Conservation (phyloP, 257 asterid species). For the Solanum stenotomum region DNA sequence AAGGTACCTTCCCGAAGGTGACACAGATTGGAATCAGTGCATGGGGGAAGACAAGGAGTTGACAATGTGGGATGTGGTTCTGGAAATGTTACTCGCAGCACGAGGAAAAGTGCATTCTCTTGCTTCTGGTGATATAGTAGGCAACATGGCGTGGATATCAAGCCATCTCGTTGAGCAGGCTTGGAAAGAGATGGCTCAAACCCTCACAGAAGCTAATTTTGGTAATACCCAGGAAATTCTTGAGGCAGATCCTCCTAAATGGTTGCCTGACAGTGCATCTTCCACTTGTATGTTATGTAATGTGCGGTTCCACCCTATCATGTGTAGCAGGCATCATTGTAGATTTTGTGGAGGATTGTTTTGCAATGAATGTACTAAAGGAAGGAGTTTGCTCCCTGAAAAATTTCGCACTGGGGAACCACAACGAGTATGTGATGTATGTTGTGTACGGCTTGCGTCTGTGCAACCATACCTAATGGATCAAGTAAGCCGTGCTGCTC, state of each 20-base stretch:
- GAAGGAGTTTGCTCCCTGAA: conserved; percentile 84
- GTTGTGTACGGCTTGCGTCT: conserved; percentile 80
- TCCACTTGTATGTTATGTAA: conserved; percentile 89
- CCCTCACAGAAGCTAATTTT: conserved; percentile 71
- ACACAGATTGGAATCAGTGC: conserved; percentile 53
- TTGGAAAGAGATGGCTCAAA: conserved; percentile 94
- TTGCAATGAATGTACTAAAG: conserved; percentile 80
- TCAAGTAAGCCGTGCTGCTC: conserved; percentile 87
- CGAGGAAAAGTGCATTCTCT: conserved; percentile 67
- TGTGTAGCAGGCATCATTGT: conserved; percentile 99
- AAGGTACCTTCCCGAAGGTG: conserved; percentile 64
- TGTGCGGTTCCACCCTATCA: conserved; percentile 83
- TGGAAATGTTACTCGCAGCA: conserved; percentile 90
- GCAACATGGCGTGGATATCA: conserved; percentile 58
- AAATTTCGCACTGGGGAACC: conserved; percentile 69
- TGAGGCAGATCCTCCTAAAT: conserved; percentile 88
- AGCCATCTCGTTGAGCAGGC: conserved; percentile 73
- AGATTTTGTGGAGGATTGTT: conserved; percentile 93
- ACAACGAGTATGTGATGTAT: conserved; percentile 93
- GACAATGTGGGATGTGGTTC: conserved; percentile 98
- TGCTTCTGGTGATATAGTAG: conserved; percentile 67
- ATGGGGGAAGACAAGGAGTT: conserved; percentile 60
- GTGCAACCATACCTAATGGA: conserved; percentile 88
- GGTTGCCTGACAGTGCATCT: conserved; percentile 94
- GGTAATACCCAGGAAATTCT: conserved; percentile 60